These are phyloP conservation scores for Didymella arachidicola DNA, from an alignment of 2,329 filamentous ascomycete genomes.

Conservation along the genomic window DNA sequence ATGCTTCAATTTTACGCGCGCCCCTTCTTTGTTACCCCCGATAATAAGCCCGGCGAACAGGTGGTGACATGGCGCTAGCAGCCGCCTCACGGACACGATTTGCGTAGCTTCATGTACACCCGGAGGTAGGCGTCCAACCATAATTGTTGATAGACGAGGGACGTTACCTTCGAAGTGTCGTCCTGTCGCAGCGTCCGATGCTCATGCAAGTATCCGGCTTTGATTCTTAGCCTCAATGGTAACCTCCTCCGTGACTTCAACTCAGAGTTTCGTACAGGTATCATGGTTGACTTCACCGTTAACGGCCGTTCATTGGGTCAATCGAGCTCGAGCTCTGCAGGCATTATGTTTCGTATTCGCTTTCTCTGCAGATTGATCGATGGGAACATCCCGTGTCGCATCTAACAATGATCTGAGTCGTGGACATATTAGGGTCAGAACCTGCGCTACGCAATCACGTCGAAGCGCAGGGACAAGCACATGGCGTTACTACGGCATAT, in stretches of 20 bases:
- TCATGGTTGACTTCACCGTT: background rate
- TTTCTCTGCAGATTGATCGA: background rate
- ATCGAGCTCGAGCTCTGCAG: background rate
- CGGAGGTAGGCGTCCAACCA: slow-evolving; percentile 2
- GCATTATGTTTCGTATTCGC: background rate
- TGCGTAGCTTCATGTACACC: slow-evolving; percentile 7
- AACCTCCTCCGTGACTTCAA: background rate
- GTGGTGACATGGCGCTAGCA: slow-evolving; percentile 10
- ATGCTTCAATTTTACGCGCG: slow-evolving; percentile 7
- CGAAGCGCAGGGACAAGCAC: slow-evolving; percentile 1
- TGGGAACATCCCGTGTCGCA: background rate
- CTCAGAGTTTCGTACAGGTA: background rate
- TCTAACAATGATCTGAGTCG: background rate
- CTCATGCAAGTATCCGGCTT: background rate
- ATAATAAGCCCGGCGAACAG: background rate
- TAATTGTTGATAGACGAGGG: background rate
- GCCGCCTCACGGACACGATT: slow-evolving; percentile 13
- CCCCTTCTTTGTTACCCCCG: slow-evolving; percentile 4
- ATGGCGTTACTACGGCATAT: background rate
- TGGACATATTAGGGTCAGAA: background rate
- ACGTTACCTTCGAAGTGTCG: background rate
- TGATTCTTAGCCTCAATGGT: background rate
- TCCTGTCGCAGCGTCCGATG: background rate
- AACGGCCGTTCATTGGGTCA: background rate
- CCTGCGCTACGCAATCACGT: background rate